Evolutionary conservation across 2,329 filamentous ascomycete genomes (phyloP), one percentile per base, ranked within the genome.

Genomic region (Beauveria rudraprayagi): DNA sequence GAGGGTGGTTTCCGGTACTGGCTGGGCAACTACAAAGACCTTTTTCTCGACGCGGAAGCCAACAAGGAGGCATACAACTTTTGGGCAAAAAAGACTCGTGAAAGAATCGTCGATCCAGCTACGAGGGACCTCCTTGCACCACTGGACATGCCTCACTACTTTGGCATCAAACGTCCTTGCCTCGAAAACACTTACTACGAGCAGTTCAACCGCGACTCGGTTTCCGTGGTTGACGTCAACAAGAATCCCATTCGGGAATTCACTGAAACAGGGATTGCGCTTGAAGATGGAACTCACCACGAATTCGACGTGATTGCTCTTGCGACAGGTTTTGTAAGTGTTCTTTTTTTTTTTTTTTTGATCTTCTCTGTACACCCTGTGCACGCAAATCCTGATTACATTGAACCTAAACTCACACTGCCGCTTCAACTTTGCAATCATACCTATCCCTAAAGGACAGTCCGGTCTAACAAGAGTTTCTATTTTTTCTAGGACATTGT

Each of bases 111-210:
- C 2, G 75, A 83, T 63, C 75, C 77, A 1, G 67, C 67, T 9
- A 77, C 78, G 56, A 67, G 70, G 11, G 75, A 78, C 11, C 66
- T 80, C 5, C 70, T 84, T 5, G 79, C 77, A 0, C 82, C 82
- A 0, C 63, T 70, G 22, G 68, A 77, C 40, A 75, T 73, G 44
- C 76, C 75, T 3, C 76, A 81, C 50, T 71, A 73, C 2, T 81
- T 78, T 63, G 79, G 76, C 3, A 74, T 72, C 7, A 83, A 80
- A 65, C 72, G 79, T 0, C 72, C 72, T 3, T 75, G 70, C 0
- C 71, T 82, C 0, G 80, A 83, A 63, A 70, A 77, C 40, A 69
- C 72, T 46, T 83, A 80, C 66, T 83, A 78, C 64, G 80, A 83
- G 62, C 72, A 72, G 19, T 68, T 71, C 0, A 76, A 79, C 37